A percentile compares a stretch with the other conserved stretches of the same genome.
These are phyloP conservation scores for Ensete ventricosum DNA, from an alignment of 176 grass and related monocot genomes.

Conservation along the genomic window DNA sequence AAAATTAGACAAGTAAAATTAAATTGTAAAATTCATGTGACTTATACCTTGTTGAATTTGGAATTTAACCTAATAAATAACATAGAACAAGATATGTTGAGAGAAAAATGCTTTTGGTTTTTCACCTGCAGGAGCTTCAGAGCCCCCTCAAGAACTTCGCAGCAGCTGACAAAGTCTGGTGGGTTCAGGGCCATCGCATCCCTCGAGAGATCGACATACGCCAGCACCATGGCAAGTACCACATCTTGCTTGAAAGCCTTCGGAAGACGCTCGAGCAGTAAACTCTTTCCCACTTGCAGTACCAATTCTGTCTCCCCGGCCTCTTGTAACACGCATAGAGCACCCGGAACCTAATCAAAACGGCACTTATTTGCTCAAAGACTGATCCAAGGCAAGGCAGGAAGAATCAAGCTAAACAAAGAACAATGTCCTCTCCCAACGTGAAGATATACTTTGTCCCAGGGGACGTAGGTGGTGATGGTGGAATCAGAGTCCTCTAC, in stretches of 20 bases:
- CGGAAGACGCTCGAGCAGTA: conserved; percentile 49
- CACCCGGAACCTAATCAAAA: conserved; percentile 55
- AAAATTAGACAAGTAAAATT: neutral
- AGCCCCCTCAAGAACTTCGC: conserved; percentile 88
- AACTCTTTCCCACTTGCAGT: conserved; percentile 36
- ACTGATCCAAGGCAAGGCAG: neutral
- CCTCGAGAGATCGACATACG: conserved; percentile 84
- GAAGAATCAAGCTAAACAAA: neutral
- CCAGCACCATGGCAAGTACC: conserved; percentile 73
- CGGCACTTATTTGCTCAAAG: neutral
- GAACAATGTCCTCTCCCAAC: neutral
- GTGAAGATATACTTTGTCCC: conserved; percentile 54
- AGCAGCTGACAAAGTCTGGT: conserved; percentile 70
- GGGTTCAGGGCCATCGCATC: conserved; percentile 62
- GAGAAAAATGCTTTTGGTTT: neutral
- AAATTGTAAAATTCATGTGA: neutral
- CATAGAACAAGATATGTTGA: neutral
- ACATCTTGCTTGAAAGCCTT: conserved; percentile 93
- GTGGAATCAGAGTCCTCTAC: conserved; percentile 36
- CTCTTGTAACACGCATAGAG: conserved; percentile 75
- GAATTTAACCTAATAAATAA: neutral
- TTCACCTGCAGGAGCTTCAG: conserved; percentile 82
- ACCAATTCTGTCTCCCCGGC: conserved; percentile 58
- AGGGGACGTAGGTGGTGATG: conserved; percentile 47
- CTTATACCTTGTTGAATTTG: neutral